Conservation (phyloP, 2,329 filamentous ascomycete species). For the Elsinoe fawcettii region DNA sequence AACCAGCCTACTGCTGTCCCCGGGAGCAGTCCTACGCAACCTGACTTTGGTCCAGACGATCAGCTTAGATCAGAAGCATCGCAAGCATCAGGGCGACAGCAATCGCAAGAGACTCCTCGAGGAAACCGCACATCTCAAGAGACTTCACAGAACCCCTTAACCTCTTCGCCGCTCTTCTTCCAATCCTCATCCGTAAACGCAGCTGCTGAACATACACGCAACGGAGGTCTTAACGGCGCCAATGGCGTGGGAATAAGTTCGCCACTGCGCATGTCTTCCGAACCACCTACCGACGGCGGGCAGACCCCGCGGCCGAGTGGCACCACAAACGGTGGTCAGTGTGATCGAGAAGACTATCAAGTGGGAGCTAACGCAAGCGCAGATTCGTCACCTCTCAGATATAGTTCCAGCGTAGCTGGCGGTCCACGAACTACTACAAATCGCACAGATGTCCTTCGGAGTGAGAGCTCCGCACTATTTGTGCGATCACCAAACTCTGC, state of each 20-base stretch:
- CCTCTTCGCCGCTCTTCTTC: slow-evolving; percentile 77
- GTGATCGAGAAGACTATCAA: neutral
- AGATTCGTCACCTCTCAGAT: slow-evolving; percentile 92
- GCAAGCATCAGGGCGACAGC: slow-evolving; percentile 29
- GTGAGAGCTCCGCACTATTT: slow-evolving; percentile 81
- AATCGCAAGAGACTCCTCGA: slow-evolving; percentile 39
- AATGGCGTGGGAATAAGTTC: slow-evolving; percentile 44
- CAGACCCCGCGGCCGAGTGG: slow-evolving; percentile 63
- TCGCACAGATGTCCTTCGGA: slow-evolving; percentile 63
- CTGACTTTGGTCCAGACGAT: slow-evolving; percentile 31
- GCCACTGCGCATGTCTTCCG: slow-evolving; percentile 35
- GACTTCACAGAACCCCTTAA: slow-evolving; percentile 27
- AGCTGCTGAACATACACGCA: slow-evolving; percentile 17
- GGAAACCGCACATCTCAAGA: slow-evolving; percentile 41
- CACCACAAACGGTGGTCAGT: slow-evolving; percentile 55
- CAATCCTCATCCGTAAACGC: slow-evolving; percentile 47
- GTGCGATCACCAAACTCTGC: slow-evolving; percentile 56
- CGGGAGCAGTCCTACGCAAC: slow-evolving; percentile 40
- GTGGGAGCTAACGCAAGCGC: slow-evolving; percentile 18
- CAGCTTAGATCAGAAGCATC: slow-evolving; percentile 38
- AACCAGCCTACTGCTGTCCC: slow-evolving; percentile 46
- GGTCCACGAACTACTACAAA: slow-evolving; percentile 37
- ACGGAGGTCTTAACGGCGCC: slow-evolving; percentile 34
- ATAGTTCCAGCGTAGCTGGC: slow-evolving; percentile 62
- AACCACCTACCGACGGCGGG: slow-evolving; percentile 49